A percentile compares a stretch with the other conserved stretches of the same genome.
phyloP scores from a whole-genome alignment of 75 land plant genomes.

The Sequoiadendron giganteum region DNA sequence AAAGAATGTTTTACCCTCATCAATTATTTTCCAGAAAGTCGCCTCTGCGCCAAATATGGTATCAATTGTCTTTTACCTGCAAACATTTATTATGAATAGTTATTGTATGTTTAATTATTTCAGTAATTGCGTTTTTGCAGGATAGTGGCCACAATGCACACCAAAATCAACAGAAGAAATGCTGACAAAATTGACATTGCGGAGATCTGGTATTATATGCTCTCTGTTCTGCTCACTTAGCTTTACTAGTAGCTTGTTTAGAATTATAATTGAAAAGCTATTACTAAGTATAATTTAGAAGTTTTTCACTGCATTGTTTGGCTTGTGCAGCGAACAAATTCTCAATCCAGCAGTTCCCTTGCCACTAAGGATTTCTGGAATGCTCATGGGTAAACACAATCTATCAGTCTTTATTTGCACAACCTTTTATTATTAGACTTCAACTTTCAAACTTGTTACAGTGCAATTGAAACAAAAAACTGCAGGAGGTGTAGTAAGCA shows the following conservation, averaged over 20 bases:
- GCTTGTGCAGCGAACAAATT: constrained; percentile 72
- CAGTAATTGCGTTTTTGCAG: constrained; percentile 23
- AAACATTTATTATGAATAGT: neutral
- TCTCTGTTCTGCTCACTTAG: neutral
- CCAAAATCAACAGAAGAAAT: constrained; percentile 74
- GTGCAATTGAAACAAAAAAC: neutral
- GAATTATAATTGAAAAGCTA: too few species aligned
- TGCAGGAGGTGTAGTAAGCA: constrained; percentile 84
- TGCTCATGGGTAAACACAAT: constrained; percentile 72
- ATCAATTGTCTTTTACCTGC: neutral
- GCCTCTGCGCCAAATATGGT: constrained; percentile 93
- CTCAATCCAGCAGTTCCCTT: constrained; percentile 85
- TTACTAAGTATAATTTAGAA: too few species aligned
- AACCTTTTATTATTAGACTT: neutral
- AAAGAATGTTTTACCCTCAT: constrained; percentile 81
- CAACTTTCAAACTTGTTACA: neutral
- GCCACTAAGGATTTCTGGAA: constrained; percentile 84
- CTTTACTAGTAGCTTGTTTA: neutral
- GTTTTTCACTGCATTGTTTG: neutral
- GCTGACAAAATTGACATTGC: constrained; percentile 64
- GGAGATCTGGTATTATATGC: constrained; percentile 57
- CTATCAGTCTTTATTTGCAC: neutral
- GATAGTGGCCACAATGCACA: constrained; percentile 89
- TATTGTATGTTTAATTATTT: neutral
- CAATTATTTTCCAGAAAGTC: constrained; percentile 82